Percentiles rank a stretch among this genome's conserved stretches.
These are phyloP conservation scores for Tuber borchii DNA, from an alignment of 495 filamentous ascomycete genomes.

Conservation along the genomic window DNA sequence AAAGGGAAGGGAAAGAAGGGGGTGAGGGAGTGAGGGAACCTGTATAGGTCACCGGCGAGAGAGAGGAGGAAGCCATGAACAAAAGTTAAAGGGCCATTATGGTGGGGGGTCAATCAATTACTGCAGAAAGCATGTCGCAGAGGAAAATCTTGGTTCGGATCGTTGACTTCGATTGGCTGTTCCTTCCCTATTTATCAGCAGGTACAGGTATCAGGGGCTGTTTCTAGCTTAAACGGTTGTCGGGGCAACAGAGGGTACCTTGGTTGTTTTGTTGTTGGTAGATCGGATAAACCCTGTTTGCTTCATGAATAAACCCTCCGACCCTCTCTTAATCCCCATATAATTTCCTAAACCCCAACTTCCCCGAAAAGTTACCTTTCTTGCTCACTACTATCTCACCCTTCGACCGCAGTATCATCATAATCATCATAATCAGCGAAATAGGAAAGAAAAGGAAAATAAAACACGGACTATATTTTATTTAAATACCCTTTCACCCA, in stretches of 20 bases:
- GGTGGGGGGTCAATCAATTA: no score
- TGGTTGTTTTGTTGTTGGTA: slow-evolving; percentile 1
- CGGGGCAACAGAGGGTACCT: background rate
- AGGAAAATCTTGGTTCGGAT: background rate
- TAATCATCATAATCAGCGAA: background rate
- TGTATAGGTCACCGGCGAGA: background rate
- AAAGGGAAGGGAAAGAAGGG: background rate
- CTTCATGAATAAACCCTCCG: background rate
- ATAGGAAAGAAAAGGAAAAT: background rate
- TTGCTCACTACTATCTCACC: background rate
- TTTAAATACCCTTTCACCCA: background rate
- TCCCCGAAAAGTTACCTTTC: background rate
- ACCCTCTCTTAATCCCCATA: background rate
- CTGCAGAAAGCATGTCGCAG: background rate
- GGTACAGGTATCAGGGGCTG: background rate
- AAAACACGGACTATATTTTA: background rate
- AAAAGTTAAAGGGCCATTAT: background rate
- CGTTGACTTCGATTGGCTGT: background rate
- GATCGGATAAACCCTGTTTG: background rate
- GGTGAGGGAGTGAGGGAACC: background rate
- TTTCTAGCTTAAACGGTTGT: background rate
- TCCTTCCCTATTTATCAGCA: background rate
- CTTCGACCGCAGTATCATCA: background rate
- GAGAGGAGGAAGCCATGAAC: background rate
- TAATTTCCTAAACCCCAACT: background rate